Evolutionary conservation across 164 flowering plant species (phyloP).

Genomic region (Piper betle): DNA sequence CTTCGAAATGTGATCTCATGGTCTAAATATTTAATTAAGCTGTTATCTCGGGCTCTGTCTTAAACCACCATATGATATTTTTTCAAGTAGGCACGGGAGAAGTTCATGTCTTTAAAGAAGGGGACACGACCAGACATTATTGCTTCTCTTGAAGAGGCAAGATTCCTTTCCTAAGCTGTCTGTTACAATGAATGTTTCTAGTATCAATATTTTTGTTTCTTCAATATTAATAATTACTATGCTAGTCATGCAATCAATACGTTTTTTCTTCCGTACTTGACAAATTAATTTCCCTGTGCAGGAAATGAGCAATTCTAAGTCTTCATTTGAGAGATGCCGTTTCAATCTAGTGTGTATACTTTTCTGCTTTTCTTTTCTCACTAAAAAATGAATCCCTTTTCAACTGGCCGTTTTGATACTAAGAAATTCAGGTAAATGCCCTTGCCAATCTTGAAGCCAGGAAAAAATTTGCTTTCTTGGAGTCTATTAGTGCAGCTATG

Average conservation of each 20-base stretch:
- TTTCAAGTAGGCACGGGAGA: constrained; percentile 64
- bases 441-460: constrained; percentile 73
- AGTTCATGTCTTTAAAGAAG: constrained; percentile 74
- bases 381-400: constrained; percentile 2
- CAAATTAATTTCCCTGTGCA: constrained; percentile 16
- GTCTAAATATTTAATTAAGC: too few species aligned
- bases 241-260: background rate
- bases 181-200: background rate
- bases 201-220: background rate
- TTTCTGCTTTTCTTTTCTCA: constrained; percentile 1
- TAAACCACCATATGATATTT: background rate
- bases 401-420: constrained; percentile 15
- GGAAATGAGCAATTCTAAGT: constrained; percentile 89
- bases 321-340: constrained; percentile 88
- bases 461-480: constrained; percentile 86
- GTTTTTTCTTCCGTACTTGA: background rate
- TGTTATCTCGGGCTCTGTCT: too few species aligned
- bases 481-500: constrained; percentile 87
- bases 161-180: constrained; percentile 1
- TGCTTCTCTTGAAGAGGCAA: constrained; percentile 83
- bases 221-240: background rate
- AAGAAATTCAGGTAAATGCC: constrained; percentile 75
- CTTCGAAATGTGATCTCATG: too few species aligned
- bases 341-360: constrained; percentile 70
- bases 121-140: constrained; percentile 67